Base-by-base conservation (phyloP, 257 asterid genomes). In the Primulina eburnea region DNA sequence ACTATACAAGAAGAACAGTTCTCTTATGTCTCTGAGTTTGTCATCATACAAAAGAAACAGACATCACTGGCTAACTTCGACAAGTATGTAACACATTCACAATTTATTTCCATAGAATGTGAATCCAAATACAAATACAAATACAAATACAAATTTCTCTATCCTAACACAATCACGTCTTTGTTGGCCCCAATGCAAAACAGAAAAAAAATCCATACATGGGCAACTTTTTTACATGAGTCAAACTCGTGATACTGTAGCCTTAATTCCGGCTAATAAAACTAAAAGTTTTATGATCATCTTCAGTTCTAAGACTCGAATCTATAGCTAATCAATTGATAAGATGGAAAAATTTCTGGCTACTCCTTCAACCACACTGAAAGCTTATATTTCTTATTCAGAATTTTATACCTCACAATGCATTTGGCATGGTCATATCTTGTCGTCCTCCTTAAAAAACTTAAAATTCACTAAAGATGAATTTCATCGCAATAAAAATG, bases 331-430 rank as follows among this genome's bases (percentile, higher is more conserved):
- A 26, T 37, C 28, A 6, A 43, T 7, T 47, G 33, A 14, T 16
- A 24, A 14, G 32, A 21, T 24, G 71, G 26, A 29, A n/a, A 34
- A 29, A 29, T 50, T 58, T 66, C 52, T 30, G 26, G 77, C 63
- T 65, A 30, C 21, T 18, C n/a, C n/a, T 0, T 12, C 6, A 12
- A 35, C 59, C 34, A 56, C 60, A 67, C n/a, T 62, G 17, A 60
- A 32, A 20, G 35, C 38, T 9, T 37, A 75, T 58, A 62, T 28
- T 61, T 64, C 30, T 17, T 5, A 53, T 65, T 60, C 16, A 50
- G 28, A 30, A 50, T 35, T 32, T 9, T n/a, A 12, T 43, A 11
- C n/a, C 26, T 57, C 33, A 33, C 24, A 47, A 35, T 56, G 38
- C 50, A 9, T 53, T 65, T 67, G 11, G 10, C 77, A 24, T 24